Evolutionary conservation across 1,284 basidiomycete genomes (phyloP), one percentile per base, ranked within the genome.

Genomic region (Salmacisia buchloeana): DNA sequence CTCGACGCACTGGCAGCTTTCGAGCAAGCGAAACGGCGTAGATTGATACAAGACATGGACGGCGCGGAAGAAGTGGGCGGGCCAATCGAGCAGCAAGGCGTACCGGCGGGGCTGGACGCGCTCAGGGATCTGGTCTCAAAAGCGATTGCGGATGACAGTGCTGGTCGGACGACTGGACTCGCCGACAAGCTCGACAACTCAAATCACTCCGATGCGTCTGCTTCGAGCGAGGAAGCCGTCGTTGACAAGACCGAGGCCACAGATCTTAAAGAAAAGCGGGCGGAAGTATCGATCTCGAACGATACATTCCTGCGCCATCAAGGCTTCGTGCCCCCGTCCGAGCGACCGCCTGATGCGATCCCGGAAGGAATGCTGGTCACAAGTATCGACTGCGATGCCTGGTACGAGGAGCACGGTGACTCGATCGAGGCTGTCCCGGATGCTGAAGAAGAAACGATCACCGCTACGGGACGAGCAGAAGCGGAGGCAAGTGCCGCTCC

Each of bases 281-380:
- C 2, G n/a, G 15, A 25, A 49, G 23, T 4, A 4, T 43, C 39
- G 6, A 15, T 43, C 15, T 29, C 49, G 12, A 54, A 54, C 29
- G 27, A 31, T 12, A 15, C 21, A 5, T 54, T 33, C 29, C 29
- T 54, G 25, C 12, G 34, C 6, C 49, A 54, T 13, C 27, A 18
- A 27, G 49, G 49, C 25, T 54, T 54, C 49, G 13, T 54, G 15
- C 49, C 49, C 3, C 49, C 49, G 18, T 54, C 49, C 29, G 49
- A 54, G 29, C 25, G 49, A 29, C 27, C 25, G 9, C 23, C 15
- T 27, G 13, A 33, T 10, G 27, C 25, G 27, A 29, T 54, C 3
- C 49, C 49, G 2, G 34, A 54, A 3, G 49, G 49, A 7, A 54
- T 54, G 49, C 13, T 54, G 29, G 27, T 54, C 49, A 18, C 49